Conservation (phyloP, 1,284 basidiomycete genomes). For the Pseudozyma thailandica region DNA sequence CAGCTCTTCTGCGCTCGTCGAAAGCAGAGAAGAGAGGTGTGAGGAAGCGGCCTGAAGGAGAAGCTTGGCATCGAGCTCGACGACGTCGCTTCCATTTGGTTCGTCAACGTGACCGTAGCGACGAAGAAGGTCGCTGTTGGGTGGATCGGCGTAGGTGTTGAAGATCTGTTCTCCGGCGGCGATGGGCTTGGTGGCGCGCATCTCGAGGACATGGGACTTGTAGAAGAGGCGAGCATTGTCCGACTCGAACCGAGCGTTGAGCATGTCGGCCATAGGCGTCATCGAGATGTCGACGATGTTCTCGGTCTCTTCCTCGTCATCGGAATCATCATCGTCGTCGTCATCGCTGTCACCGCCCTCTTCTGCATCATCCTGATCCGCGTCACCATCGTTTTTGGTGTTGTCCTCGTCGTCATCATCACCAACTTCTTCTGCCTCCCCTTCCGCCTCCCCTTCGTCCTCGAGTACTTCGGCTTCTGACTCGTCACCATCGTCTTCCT, state of each 20-base stretch:
- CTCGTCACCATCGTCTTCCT: constrained; percentile 43
- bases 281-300: constrained; percentile 80
- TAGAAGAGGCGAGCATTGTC: constrained; percentile 79
- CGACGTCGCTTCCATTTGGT: constrained; percentile 87
- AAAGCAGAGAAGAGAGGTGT: constrained; percentile 10
- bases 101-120: constrained; percentile 93
- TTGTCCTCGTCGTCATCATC: constrained; percentile 15
- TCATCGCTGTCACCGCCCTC: constrained; percentile 14
- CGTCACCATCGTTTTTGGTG: constrained; percentile 13
- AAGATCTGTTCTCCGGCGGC: constrained; percentile 83
- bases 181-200: constrained; percentile 83
- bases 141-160: constrained; percentile 95
- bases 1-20: constrained; percentile 9
- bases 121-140: constrained; percentile 92
- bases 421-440: constrained; percentile 12
- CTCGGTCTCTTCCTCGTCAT: constrained; percentile 47
- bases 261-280: constrained; percentile 96
- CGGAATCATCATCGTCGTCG: constrained; percentile 45
- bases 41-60: constrained; percentile 71
- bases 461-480: constrained; percentile 49
- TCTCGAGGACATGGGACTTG: constrained; percentile 78
- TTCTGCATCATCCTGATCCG: constrained; percentile 15
- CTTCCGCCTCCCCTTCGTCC: constrained; percentile 46
- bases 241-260: constrained; percentile 64
- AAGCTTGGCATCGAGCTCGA: constrained; percentile 84